A percentile compares a stretch with the other conserved stretches of the same genome.
Conservation (phyloP, 495 filamentous ascomycete genomes). For the Pyrenopolyporus hunteri region DNA sequence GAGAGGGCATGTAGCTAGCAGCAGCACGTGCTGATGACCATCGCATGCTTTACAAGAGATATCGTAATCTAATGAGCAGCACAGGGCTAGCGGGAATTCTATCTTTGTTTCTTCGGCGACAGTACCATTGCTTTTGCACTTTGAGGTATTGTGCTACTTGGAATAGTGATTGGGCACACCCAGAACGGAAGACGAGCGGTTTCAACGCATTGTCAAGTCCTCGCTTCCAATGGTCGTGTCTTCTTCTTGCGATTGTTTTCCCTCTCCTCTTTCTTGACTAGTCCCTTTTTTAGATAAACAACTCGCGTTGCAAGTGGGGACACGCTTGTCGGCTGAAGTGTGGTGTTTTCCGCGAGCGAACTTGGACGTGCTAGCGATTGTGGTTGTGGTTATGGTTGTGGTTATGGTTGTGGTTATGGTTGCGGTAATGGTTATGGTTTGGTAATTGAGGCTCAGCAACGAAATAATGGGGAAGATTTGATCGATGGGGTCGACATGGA, state of each 20-base stretch:
- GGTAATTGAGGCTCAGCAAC: slow-evolving; percentile 1
- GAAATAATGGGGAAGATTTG: neutral
- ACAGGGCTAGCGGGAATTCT: too few species aligned
- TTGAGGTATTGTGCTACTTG: slow-evolving; percentile 8
- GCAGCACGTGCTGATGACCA: neutral
- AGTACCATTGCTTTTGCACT: slow-evolving; percentile 32
- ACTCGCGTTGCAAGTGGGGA: neutral
- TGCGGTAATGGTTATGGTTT: too few species aligned
- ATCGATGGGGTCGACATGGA: slow-evolving; percentile 4
- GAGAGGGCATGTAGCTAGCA: neutral
- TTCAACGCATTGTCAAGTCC: slow-evolving; percentile 28
- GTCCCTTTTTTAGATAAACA: neutral
- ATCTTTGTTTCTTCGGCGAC: too few species aligned
- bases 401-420: too few species aligned
- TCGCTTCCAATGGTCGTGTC: neutral
- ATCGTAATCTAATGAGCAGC: neutral
- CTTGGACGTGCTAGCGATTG: too few species aligned
- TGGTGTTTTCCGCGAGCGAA: neutral
- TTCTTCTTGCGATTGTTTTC: neutral
- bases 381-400: too few species aligned
- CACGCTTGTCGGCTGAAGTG: neutral
- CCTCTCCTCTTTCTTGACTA: neutral
- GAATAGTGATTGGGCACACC: slow-evolving; percentile 21
- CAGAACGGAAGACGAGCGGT: slow-evolving; percentile 1
- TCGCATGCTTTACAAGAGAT: neutral